A percentile compares a stretch with the other conserved stretches of the same genome.
phyloP scores from a whole-genome alignment of 352 stramenopile genomes.

The Globisporangium solare region DNA sequence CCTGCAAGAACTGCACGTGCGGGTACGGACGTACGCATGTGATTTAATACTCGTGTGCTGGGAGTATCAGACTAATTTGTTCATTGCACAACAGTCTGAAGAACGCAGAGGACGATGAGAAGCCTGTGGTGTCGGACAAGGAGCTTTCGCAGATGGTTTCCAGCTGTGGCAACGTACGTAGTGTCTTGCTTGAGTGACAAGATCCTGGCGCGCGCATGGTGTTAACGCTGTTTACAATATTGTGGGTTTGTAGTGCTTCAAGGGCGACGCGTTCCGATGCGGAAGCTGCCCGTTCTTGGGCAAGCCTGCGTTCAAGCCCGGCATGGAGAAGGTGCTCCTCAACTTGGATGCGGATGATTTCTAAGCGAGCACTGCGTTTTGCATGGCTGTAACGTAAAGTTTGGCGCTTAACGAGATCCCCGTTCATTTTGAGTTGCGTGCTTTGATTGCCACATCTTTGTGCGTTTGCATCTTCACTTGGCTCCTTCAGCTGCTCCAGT shows the following conservation, averaged over 20 bases:
- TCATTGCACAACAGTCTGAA: conserved; percentile 37
- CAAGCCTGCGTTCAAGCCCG: conserved; percentile 94
- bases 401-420: too few species aligned
- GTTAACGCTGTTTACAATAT: conserved; percentile 2
- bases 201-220: neutral
- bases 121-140: conserved; percentile 68
- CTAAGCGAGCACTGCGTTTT: conserved; percentile 21
- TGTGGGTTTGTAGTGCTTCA: conserved; percentile 82
- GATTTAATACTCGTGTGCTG: conserved; percentile 6
- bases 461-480: too few species aligned
- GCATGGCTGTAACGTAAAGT: neutral
- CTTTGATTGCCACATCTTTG: too few species aligned
- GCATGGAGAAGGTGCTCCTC: conserved; percentile 82
- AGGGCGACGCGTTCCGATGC: conserved; percentile 97
- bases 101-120: conserved; percentile 45
- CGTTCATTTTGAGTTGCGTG: too few species aligned
- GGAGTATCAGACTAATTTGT: neutral
- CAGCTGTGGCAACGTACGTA: conserved; percentile 76
- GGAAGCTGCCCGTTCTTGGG: conserved; percentile 95
- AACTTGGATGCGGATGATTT: conserved; percentile 82
- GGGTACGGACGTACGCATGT: conserved; percentile 42
- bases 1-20: conserved; percentile 98
- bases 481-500: too few species aligned
- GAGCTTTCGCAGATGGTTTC: conserved; percentile 77
- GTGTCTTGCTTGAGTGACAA: neutral